A percentile compares a stretch with the other conserved stretches of the same genome.
Conservation (phyloP, 768 basidiomycete genomes). For the Leccinellum albellum region DNA sequence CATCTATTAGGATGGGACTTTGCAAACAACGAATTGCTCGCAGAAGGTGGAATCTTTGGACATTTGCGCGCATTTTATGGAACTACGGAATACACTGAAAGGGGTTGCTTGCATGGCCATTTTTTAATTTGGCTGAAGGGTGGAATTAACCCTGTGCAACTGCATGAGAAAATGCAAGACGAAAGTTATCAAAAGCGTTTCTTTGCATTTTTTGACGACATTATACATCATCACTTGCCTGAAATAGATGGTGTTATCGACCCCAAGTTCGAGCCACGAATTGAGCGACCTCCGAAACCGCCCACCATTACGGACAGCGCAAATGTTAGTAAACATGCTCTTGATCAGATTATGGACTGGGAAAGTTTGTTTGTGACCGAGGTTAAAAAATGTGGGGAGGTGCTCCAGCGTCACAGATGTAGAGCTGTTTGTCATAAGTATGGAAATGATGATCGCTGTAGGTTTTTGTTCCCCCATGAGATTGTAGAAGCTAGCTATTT, state of each 20-base stretch:
- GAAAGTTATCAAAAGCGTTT: constrained; percentile 5
- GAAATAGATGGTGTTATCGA: constrained; percentile 18
- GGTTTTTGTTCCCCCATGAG: constrained; percentile 35
- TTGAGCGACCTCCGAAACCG: background rate
- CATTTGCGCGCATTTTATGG: constrained; percentile 29
- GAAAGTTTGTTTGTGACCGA: background rate
- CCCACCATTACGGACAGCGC: too few species aligned
- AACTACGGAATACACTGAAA: constrained; percentile 23
- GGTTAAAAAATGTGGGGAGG: constrained; percentile 21
- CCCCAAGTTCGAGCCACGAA: background rate
- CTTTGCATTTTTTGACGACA: constrained; percentile 27
- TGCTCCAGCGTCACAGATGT: constrained; percentile 19
- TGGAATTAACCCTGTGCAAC: constrained; percentile 29
- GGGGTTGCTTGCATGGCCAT: constrained; percentile 31
- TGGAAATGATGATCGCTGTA: constrained; percentile 22
- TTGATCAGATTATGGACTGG: background rate
- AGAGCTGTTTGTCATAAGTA: constrained; percentile 30
- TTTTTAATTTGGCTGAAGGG: constrained; percentile 30
- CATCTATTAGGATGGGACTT: background rate
- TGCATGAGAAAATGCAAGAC: constrained; percentile 21
- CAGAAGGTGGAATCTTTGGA: constrained; percentile 30
- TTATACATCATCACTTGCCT: constrained; percentile 32
- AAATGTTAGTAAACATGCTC: too few species aligned
- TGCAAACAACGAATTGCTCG: constrained; percentile 3
- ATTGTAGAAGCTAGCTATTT: constrained; percentile 25